Evolutionary conservation across 192 early-diverging fungal species (phyloP), one percentile per base, ranked within the genome.

Genomic region (Coemansia umbellata): DNA sequence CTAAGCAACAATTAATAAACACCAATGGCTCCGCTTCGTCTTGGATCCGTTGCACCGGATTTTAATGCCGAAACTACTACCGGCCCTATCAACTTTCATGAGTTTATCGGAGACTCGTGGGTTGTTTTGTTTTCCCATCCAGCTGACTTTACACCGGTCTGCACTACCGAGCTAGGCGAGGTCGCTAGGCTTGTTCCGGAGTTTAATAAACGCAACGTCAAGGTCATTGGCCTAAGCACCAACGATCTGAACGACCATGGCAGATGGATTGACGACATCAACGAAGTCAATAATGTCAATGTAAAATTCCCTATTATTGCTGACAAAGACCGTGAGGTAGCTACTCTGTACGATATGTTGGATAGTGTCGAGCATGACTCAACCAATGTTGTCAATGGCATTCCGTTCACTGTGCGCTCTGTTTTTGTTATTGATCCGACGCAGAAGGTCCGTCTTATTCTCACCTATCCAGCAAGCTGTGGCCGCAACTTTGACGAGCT

Each of bases 401-500:
- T 98, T 58, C 94, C 94, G 5, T 88, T 94, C 66, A 98, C 94
- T 31, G 91, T 98, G 47, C 88, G 96, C 48, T 88, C 88, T 23
- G 94, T 98, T 23, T 98, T 98, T 78, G 81, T 98, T 56, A 85
- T 98, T 31, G 96, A 95, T 72, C 90, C 93, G 33, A 80, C 85
- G 55, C 92, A 96, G 84, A 81, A 67, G 27, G 91, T 98, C 67
- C 87, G 96, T 24, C 66, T 92, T 27, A 91, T 85, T 18, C 80
- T 98, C 26, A 89, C 93, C 10, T 98, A 98, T 67, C 94, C 94
- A 24, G 94, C 94, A 31, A 91, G 88, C 31, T 85, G 79, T 24
- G 88, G 94, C 28, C 85, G 96, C 56, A 98, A 97, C 87, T 96
- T 97, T 87, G 85, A 92, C 64, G 96, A 98, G 81, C 86, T 98